Conservation (phyloP, 345 rosid species). For the Moricandia moricandioides region DNA sequence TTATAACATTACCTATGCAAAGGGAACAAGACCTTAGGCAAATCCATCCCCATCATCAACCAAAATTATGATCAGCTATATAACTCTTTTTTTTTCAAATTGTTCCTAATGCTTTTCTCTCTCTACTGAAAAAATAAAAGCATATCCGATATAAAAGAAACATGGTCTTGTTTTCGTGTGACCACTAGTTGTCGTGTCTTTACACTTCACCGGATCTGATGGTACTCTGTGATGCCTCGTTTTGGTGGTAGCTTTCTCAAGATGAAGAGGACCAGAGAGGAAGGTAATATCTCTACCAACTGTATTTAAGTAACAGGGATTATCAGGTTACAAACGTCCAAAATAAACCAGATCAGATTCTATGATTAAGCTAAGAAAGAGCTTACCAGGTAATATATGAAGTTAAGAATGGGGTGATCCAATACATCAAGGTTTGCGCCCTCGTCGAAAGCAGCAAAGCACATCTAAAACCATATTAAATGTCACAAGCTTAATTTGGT, state of each 20-base stretch:
- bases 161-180: conserved; percentile 7
- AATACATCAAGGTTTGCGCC: conserved; percentile 80
- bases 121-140: neutral
- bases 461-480: conserved; percentile 51
- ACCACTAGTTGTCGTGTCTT: neutral
- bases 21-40: conserved; percentile 11
- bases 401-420: conserved; percentile 80
- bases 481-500: neutral
- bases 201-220: conserved; percentile 61
- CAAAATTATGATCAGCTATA: conserved; percentile 14
- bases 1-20: conserved; percentile 20
- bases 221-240: conserved; percentile 78
- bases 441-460: conserved; percentile 76
- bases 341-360: neutral
- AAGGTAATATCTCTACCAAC: conserved; percentile 94
- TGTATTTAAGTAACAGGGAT: conserved; percentile 32
- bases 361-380: conserved; percentile 17
- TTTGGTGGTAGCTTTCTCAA: conserved; percentile 93
- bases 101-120: neutral
- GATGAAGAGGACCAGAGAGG: conserved; percentile 78
- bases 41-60: conserved; percentile 14
- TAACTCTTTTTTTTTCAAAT: too few relatives aligned
- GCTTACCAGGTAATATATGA: conserved; percentile 80
- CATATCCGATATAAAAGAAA: conserved; percentile 8
- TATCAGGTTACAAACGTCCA: neutral